Evolutionary conservation across 495 filamentous ascomycete genomes (phyloP).

Genomic region (Cercophora samala): DNA sequence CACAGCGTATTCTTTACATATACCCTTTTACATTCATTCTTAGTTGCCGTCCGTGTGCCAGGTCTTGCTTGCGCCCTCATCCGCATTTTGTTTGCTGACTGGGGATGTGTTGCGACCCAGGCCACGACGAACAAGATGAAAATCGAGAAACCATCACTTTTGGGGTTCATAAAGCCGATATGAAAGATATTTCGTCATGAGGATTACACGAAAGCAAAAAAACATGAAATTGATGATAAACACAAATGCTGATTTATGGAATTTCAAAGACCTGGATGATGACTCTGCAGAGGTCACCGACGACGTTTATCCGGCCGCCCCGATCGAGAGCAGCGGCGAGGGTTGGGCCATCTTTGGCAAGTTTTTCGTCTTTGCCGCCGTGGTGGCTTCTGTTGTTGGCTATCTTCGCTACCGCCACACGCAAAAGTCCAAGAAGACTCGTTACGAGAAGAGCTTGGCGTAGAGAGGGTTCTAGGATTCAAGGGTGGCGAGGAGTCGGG

Average conservation of each 20-base stretch:
- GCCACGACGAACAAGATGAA: constrained; percentile 15
- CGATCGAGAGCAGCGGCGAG: constrained; percentile 20
- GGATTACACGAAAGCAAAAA: not conserved
- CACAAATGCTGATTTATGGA: constrained; percentile 17
- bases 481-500: not conserved
- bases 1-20: constrained; percentile 14
- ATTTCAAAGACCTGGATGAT: constrained; percentile 19
- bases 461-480: not conserved
- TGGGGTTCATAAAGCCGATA: constrained; percentile 3
- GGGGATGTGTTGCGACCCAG: not conserved
- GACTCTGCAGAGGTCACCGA: constrained; percentile 11
- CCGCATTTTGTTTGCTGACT: constrained; percentile 5
- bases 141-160: constrained; percentile 11
- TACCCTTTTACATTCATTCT: not conserved
- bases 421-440: constrained; percentile 8
- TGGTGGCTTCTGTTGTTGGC: constrained; percentile 36
- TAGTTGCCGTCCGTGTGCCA: not conserved
- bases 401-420: constrained; percentile 16
- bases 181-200: constrained; percentile 11
- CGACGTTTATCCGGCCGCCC: constrained; percentile 10
- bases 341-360: constrained; percentile 37
- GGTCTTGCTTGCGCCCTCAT: constrained; percentile 4
- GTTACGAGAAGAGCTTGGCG: constrained; percentile 17
- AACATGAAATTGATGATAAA: constrained; percentile 10
- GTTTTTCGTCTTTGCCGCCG: constrained; percentile 39